phyloP scores from a whole-genome alignment of 2,329 filamentous ascomycete genomes.

The Fusarium sp. region DNA sequence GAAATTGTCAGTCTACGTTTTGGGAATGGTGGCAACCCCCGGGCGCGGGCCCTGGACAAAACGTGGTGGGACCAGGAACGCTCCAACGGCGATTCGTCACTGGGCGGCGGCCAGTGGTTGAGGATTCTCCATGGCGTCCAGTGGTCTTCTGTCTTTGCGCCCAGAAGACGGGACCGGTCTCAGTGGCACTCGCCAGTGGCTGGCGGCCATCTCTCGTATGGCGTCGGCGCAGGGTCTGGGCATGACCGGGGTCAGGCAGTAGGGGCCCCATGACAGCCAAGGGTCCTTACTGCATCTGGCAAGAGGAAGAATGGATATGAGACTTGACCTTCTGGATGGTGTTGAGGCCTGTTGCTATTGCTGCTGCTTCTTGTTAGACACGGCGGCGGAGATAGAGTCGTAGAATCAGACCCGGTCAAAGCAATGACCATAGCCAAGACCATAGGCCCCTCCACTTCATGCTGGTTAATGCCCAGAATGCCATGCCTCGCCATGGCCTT shows the following conservation, averaged over 20 bases:
- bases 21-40: neutral
- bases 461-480: constrained; percentile 24
- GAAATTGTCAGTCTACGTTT: neutral
- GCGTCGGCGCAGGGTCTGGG: constrained; percentile 10
- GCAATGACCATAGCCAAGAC: constrained; percentile 26
- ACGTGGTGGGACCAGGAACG: constrained; percentile 34
- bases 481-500: constrained; percentile 7
- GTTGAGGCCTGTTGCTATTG: too few species aligned
- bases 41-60: constrained; percentile 4
- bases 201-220: neutral
- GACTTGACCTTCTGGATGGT: neutral
- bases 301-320: constrained; percentile 9
- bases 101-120: constrained; percentile 25
- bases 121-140: neutral
- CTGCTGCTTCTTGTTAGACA: too few species aligned
- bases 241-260: constrained; percentile 10
- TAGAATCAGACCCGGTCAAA: neutral
- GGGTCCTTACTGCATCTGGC: constrained; percentile 24
- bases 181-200: neutral
- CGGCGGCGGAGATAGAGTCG: neutral
- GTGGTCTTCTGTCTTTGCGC: constrained; percentile 1
- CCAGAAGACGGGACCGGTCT: neutral
- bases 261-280: constrained; percentile 22
- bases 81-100: constrained; percentile 32
- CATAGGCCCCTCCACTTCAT: constrained; percentile 19